Conservation (phyloP, 2,329 filamentous ascomycete genomes). For the Pseudocercospora crystallina region DNA sequence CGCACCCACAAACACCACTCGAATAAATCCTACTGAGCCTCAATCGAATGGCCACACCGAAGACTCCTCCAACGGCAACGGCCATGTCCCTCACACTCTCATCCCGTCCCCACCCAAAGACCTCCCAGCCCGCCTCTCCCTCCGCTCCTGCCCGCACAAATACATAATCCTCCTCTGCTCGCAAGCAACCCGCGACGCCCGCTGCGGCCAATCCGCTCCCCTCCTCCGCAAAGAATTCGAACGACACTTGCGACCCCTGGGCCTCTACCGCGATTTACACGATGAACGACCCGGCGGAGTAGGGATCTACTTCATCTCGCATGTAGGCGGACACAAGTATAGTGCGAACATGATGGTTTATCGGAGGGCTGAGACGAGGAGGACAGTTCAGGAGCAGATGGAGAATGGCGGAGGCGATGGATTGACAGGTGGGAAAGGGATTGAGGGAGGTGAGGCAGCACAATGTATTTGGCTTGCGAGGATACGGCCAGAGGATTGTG, state of each 20-base stretch:
- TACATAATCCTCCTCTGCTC: slow-evolving; percentile 91
- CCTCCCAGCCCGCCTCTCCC: slow-evolving; percentile 45
- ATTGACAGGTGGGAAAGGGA: slow-evolving; percentile 37
- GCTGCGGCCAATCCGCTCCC: slow-evolving; percentile 91
- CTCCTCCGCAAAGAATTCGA: slow-evolving; percentile 86
- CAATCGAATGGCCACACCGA: slow-evolving; percentile 5
- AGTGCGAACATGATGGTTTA: slow-evolving; percentile 94
- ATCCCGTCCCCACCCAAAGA: slow-evolving; percentile 17
- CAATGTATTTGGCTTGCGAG: slow-evolving; percentile 94
- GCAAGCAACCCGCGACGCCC: slow-evolving; percentile 88
- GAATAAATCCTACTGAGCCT: slow-evolving; percentile 43
- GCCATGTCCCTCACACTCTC: slow-evolving; percentile 15
- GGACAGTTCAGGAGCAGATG: slow-evolving; percentile 28
- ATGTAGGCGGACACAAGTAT: slow-evolving; percentile 96
- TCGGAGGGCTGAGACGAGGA: slow-evolving; percentile 52
- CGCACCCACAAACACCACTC: slow-evolving; percentile 71
- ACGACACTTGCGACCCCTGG: slow-evolving; percentile 79
- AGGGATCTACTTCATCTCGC: slow-evolving; percentile 93
- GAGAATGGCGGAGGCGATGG: slow-evolving; percentile 34
- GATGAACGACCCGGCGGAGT: slow-evolving; percentile 89
- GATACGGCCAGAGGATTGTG: slow-evolving; percentile 82
- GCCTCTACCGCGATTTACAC: slow-evolving; percentile 80
- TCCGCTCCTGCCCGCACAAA: slow-evolving; percentile 73
- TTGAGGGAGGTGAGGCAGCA: slow-evolving; percentile 56
- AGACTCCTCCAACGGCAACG: slow-evolving; percentile 9